Evolutionary conservation across 169 alveolate species (phyloP).

Genomic region (Perkinsus olseni): DNA sequence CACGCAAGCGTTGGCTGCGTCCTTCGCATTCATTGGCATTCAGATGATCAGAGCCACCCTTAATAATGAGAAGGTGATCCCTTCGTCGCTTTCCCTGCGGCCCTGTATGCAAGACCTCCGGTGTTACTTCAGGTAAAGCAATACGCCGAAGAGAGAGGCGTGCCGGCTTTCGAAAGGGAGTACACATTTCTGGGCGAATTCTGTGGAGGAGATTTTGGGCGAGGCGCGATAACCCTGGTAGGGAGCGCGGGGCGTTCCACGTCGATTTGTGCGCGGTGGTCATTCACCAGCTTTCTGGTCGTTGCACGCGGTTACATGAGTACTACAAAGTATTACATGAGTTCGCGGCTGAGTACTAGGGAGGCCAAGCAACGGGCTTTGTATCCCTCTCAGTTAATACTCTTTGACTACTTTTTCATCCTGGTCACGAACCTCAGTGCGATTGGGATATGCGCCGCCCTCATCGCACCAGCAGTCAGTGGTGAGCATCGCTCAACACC

Average conservation of each 20-base stretch:
- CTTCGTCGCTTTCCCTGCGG: neutral
- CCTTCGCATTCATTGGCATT: neutral
- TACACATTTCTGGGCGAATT: neutral
- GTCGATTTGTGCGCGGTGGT: too few species aligned
- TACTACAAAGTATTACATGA: too few species aligned
- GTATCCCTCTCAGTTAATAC: neutral
- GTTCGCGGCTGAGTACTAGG: too few species aligned
- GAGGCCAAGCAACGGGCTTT: too few species aligned
- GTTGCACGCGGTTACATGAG: too few species aligned
- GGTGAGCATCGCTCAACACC: neutral
- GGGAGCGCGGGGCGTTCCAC: neutral
- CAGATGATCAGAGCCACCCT: too few species aligned
- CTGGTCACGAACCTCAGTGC: neutral
- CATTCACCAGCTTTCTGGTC: too few species aligned
- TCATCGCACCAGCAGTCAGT: neutral
- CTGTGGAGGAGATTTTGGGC: neutral
- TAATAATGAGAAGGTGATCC: too few species aligned
- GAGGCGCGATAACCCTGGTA: neutral
- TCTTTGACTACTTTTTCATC: neutral
- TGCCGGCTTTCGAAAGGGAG: neutral
- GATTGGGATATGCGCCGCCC: neutral
- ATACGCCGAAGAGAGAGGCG: neutral
- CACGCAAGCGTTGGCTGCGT: neutral
- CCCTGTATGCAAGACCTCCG: neutral
- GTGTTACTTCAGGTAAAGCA: neutral